These are phyloP conservation scores for Aureobasidium sp. DNA, from an alignment of 2,329 filamentous ascomycete species.

Conservation along the genomic window DNA sequence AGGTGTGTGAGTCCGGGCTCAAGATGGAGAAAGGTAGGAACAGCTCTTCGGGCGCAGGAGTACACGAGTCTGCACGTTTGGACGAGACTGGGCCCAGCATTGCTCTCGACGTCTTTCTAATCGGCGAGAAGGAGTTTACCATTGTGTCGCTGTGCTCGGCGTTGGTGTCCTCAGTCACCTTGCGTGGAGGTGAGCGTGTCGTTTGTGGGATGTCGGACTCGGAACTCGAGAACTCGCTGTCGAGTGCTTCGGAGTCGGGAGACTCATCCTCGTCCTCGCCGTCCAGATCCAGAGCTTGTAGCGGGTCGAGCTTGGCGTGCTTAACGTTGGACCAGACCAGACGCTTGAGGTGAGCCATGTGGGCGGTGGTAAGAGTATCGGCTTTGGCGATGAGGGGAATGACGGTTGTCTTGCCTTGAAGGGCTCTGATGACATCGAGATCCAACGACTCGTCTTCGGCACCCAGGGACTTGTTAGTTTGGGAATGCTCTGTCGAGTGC, in stretches of 20 bases:
- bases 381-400: slow-evolving; percentile 95
- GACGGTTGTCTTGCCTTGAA: slow-evolving; percentile 90
- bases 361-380: slow-evolving; percentile 88
- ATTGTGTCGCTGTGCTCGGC: slow-evolving; percentile 22
- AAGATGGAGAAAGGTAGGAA: slow-evolving; percentile 86
- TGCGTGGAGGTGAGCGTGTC: slow-evolving; percentile 30
- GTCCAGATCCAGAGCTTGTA: slow-evolving; percentile 77
- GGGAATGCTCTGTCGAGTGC: slow-evolving; percentile 28
- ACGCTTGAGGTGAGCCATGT: slow-evolving; percentile 88
- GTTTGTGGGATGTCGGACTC: slow-evolving; percentile 26
- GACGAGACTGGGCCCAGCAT: slow-evolving; percentile 6
- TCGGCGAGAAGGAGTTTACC: slow-evolving; percentile 32
- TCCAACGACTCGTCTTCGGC: slow-evolving; percentile 77
- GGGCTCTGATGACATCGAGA: slow-evolving; percentile 74
- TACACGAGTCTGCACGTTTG: slow-evolving; percentile 21
- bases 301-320: slow-evolving; percentile 73
- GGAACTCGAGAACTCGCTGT: slow-evolving; percentile 40
- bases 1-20: slow-evolving; percentile 82
- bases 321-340: slow-evolving; percentile 84
- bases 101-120: slow-evolving; percentile 20
- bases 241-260: slow-evolving; percentile 38
- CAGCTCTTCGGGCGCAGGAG: slow-evolving; percentile 42
- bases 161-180: slow-evolving; percentile 15
- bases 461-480: slow-evolving; percentile 9
- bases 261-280: slow-evolving; percentile 51